Evolutionary conservation across 2,329 filamentous ascomycete genomes (phyloP), one percentile per base, ranked within the genome.

Genomic region (Diaporthe helianthi): DNA sequence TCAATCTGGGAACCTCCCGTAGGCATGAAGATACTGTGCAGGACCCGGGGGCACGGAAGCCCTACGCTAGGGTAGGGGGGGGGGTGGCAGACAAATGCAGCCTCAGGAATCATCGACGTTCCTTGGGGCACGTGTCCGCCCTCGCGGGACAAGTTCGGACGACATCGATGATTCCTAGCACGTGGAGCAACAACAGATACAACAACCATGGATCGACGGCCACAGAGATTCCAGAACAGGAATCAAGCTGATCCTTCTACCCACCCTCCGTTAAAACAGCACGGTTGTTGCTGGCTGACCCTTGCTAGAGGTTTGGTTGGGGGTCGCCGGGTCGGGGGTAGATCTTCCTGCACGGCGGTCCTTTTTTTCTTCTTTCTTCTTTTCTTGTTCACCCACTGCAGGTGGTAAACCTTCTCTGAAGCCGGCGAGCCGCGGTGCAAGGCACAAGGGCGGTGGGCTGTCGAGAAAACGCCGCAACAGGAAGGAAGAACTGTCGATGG

Each of bases 41-140:
- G n/a, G n/a, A 49, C 51, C 65, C 65, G 53, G 31, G 12, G 33
- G 53, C 47, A 54, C 61, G 65, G 65, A 38, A 47, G 51, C 41
- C 47, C 41, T 36, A 49, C 41, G 29, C 33, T 36, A n/a, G n/a
- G n/a, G n/a, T n/a, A n/a, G n/a, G n/a, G n/a, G n/a, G n/a, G n/a
- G n/a, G n/a, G n/a, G n/a, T n/a, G 65, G 49, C 22, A 46, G 31
- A 33, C 9, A 46, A 17, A 67, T 67, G 65, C 31, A 67, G 61
- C 65, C 41, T 67, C 53, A 49, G 53, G 65, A 67, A 67, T 67
- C 65, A 61, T 26, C 36, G 52, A 55, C 44, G 49, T 54, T n/a
- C 24, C 22, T 26, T 44, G 31, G 24, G 53, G 65, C 65, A 67
- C 65, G 65, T 67, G 65, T 67, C 33, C n/a, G 12, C 58, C 29